phyloP scores from a whole-genome alignment of 106 monocot genomes.

The Dioscorea zingiberensis region DNA sequence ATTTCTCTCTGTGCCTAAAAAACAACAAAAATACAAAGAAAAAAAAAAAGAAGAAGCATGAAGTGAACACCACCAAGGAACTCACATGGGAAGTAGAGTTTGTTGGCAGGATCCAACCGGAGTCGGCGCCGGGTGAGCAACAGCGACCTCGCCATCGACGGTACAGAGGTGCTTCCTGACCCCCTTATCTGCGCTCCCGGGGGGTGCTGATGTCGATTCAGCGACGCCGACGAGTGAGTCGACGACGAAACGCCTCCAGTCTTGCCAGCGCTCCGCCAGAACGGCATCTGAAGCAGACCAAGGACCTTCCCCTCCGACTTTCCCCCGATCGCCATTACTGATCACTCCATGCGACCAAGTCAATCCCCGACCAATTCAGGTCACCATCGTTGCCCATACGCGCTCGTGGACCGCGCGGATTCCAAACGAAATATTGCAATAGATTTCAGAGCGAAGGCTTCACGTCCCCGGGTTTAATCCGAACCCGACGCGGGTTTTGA shows the following conservation, averaged over 20 bases:
- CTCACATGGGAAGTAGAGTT: conserved; percentile 97
- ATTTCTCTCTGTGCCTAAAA: background rate
- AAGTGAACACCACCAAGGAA: background rate
- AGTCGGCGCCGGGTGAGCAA: conserved; percentile 64
- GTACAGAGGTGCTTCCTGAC: conserved; percentile 27
- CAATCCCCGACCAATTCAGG: background rate
- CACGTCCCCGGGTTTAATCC: background rate
- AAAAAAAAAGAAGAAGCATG: too few relatives aligned
- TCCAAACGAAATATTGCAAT: too few relatives aligned
- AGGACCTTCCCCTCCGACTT: conserved; percentile 33
- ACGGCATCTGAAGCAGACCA: conserved; percentile 63
- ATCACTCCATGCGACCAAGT: background rate
- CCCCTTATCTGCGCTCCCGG: conserved; percentile 2
- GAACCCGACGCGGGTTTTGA: background rate
- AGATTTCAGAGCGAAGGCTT: too few relatives aligned
- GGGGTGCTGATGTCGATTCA: conserved; percentile 12
- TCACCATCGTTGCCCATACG: background rate
- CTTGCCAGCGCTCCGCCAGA: conserved; percentile 37
- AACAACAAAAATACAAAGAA: too few relatives aligned
- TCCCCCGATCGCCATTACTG: conserved; percentile 36
- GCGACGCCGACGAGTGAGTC: conserved; percentile 23
- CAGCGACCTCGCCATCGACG: conserved; percentile 65
- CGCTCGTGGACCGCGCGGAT: too few relatives aligned
- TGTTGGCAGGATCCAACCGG: conserved; percentile 73
- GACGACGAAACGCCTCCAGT: conserved; percentile 19